Conservation (phyloP, 2,329 filamentous ascomycete species). For the Cladosporium sp. region DNA sequence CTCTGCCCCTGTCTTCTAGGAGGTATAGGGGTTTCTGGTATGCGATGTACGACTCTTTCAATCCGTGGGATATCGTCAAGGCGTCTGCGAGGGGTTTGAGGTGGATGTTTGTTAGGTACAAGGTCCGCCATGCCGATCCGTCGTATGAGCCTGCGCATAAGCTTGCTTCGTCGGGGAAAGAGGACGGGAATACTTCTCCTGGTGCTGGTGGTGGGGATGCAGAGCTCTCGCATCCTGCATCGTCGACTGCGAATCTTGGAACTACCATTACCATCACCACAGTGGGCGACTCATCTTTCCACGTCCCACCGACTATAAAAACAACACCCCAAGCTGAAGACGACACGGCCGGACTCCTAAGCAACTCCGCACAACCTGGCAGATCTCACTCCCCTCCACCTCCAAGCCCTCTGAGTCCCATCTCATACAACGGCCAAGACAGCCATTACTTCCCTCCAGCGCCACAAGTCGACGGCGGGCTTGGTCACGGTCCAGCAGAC, state of each 20-base stretch:
- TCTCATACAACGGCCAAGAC: neutral
- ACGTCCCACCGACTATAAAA: no score
- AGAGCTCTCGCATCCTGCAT: neutral
- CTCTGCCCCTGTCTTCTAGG: neutral
- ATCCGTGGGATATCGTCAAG: constrained; percentile 79
- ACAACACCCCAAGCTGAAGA: constrained; percentile 18
- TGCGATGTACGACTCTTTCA: constrained; percentile 68
- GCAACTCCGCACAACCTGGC: constrained; percentile 17
- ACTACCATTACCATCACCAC: no score
- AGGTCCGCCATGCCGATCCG: constrained; percentile 46
- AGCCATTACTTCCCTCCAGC: neutral
- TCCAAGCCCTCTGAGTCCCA: neutral
- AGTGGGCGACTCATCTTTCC: no score
- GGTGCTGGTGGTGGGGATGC: no score
- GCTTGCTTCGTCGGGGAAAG: no score
- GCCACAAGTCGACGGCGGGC: no score
- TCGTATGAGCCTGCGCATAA: constrained; percentile 34
- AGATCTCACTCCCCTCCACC: constrained; percentile 3
- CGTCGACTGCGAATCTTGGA: neutral
- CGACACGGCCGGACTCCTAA: constrained; percentile 26
- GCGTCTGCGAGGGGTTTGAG: constrained; percentile 71
- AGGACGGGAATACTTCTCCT: no score
- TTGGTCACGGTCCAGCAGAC: no score
- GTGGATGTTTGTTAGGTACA: constrained; percentile 75
- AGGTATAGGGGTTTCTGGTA: constrained; percentile 60